A percentile compares a stretch with the other conserved stretches of the same genome.
Evolutionary conservation across 345 rosid species (phyloP).

Genomic region (Durio zibethinus): DNA sequence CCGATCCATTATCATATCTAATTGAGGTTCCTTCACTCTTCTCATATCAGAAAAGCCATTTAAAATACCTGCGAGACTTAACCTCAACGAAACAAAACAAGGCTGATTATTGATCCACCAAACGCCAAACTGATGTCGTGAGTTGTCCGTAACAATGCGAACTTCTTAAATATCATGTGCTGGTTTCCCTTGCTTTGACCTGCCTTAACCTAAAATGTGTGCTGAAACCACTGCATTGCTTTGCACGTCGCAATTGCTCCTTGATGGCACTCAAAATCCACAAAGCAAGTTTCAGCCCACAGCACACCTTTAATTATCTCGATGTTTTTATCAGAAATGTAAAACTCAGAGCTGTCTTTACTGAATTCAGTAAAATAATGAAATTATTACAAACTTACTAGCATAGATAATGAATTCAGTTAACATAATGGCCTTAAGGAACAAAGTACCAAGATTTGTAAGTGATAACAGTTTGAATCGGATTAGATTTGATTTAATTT

Average conservation of each 20-base stretch:
- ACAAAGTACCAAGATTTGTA: too few species aligned
- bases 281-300: background rate
- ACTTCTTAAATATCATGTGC: background rate
- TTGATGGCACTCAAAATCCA: background rate
- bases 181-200: background rate
- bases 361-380: too few species aligned
- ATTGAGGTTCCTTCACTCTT: too few species aligned
- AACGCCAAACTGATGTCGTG: background rate
- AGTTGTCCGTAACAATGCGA: too few species aligned
- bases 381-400: background rate
- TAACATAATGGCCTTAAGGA: too few species aligned
- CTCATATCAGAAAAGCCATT: too few species aligned
- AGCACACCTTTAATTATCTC: too few species aligned
- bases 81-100: background rate
- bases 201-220: background rate
- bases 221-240: background rate
- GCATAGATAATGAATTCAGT: too few species aligned
- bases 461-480: too few species aligned
- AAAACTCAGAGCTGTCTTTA: background rate
- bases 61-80: background rate
- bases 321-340: too few species aligned
- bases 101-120: background rate
- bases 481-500: too few species aligned
- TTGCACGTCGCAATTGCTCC: constrained; percentile 1
- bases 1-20: too few species aligned